Evolutionary conservation across 148 eudicot genomes (phyloP).

Genomic region (Fagopyrum homotropicum): DNA sequence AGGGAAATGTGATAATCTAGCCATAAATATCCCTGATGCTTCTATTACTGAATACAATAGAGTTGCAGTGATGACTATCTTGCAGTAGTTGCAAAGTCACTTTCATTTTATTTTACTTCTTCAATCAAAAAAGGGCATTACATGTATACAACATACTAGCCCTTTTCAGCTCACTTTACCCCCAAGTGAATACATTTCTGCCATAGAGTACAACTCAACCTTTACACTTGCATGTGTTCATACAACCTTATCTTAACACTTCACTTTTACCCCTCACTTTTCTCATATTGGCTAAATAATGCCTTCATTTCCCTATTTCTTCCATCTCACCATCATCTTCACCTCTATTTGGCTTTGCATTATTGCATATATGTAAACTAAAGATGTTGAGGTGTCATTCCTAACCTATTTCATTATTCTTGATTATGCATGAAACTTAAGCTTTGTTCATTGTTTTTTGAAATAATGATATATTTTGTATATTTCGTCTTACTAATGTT

Average conservation of each 20-base stretch:
- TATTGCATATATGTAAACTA: not conserved
- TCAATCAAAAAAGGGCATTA: not conserved
- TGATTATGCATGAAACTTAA: too few species aligned
- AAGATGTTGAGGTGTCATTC: slow-evolving; percentile 1
- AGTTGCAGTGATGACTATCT: slow-evolving; percentile 11
- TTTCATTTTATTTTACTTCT: not conserved
- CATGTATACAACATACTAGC: not conserved
- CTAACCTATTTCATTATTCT: not conserved
- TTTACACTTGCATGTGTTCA: slow-evolving; percentile 11
- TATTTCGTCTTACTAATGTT: too few species aligned
- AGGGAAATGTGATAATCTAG: slow-evolving; percentile 8
- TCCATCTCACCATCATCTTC: not conserved
- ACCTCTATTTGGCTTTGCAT: not conserved
- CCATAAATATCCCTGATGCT: slow-evolving; percentile 5
- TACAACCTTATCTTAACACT: not conserved
- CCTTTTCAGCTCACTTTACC: slow-evolving; percentile 9
- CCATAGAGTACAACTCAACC: not conserved
- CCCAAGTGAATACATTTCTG: slow-evolving; percentile 5
- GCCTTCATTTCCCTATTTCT: not conserved
- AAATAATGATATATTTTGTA: too few species aligned
- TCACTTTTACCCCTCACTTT: not conserved
- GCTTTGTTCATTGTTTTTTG: not conserved
- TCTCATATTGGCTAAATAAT: not conserved
- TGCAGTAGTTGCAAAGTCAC: slow-evolving; percentile 10
- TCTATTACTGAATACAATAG: slow-evolving; percentile 9